Base-by-base conservation (phyloP, 1,284 basidiomycete genomes). In the Ustilago sp. region DNA sequence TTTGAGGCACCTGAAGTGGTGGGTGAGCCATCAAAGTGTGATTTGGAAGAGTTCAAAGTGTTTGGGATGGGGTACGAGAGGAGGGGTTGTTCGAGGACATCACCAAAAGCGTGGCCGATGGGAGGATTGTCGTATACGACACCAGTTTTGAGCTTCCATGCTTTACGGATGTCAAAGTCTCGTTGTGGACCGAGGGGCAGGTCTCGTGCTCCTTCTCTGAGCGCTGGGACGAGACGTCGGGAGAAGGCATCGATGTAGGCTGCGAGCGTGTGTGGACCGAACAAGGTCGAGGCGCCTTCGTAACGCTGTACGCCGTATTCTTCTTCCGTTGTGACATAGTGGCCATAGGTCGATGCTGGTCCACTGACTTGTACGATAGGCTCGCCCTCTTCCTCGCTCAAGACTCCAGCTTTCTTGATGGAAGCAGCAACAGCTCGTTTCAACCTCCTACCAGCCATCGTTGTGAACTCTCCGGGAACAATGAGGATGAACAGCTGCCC, bases 221-320 rank as follows among this genome's bases (percentile, higher is more conserved):
- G 63, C 3, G 77, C 81, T 6, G 81, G 81, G 8, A 81, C 71
- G 6, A 82, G 77, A 6, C 74, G 63, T 8, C 72, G 69, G 9
- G 78, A 70, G 84, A 93, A 94, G 79, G 91, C 91, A 86, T 93
- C 89, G 74, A 93, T 92, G 83, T 93, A 94, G 3, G 93, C 91
- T 59, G 93, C 92, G 13, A 93, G 88, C 3, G 92, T 93, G 92
- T 92, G 90, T 67, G 89, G 90, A 35, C 93, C 93, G 83, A 90
- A 94, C 47, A 94, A 88, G 9, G 92, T 94, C 47, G 92, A 93
- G 0, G 92, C 91, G 39, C 93, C 93, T 86, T 94, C 93, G 78
- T 93, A 93, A 56, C 93, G 88, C 86, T 94, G 93, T 4, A 92
- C 88, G 15, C 88, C 86, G 84, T 93, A 93, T 84, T 93, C 92